phyloP scores from a whole-genome alignment of 2,329 filamentous ascomycete genomes.

The Aspergillus glaucus region DNA sequence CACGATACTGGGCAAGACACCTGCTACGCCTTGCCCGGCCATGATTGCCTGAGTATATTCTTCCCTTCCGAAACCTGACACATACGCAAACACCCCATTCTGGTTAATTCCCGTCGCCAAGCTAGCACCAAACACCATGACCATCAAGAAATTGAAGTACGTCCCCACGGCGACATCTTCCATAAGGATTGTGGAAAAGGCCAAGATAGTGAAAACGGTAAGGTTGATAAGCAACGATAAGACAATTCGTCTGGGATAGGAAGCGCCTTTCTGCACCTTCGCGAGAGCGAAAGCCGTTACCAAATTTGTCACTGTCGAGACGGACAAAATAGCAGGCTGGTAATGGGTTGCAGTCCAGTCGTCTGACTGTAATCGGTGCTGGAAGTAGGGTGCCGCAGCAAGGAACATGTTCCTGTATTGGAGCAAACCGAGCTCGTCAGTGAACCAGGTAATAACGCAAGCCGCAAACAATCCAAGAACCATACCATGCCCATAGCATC shows the following conservation, averaged over 20 bases:
- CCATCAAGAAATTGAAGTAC: slow-evolving; percentile 77
- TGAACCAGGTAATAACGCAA: background rate
- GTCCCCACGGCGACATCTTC: slow-evolving; percentile 53
- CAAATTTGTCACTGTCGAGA: slow-evolving; percentile 80
- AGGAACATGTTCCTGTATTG: slow-evolving; percentile 91
- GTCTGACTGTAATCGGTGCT: slow-evolving; percentile 66
- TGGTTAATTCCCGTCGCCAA: slow-evolving; percentile 79
- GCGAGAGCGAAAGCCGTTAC: slow-evolving; percentile 68
- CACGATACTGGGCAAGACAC: slow-evolving; percentile 78
- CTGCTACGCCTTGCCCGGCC: slow-evolving; percentile 86
- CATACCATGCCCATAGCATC: slow-evolving; percentile 96
- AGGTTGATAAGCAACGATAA: slow-evolving; percentile 70
- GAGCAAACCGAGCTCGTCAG: background rate
- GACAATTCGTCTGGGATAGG: slow-evolving; percentile 82
- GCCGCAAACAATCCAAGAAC: slow-evolving; percentile 1
- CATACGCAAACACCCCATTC: slow-evolving; percentile 91
- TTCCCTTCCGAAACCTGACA: slow-evolving; percentile 72
- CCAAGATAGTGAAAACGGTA: slow-evolving; percentile 68
- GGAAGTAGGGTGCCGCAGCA: slow-evolving; percentile 89
- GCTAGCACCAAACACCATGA: slow-evolving; percentile 73
- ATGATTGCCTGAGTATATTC: slow-evolving; percentile 97
- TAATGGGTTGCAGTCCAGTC: slow-evolving; percentile 72
- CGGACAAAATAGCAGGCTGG: slow-evolving; percentile 80
- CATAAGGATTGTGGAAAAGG: slow-evolving; percentile 69
- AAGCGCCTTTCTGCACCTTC: slow-evolving; percentile 72